Conservation (phyloP, 345 rosid genomes). For the Melastoma malabathricum region DNA sequence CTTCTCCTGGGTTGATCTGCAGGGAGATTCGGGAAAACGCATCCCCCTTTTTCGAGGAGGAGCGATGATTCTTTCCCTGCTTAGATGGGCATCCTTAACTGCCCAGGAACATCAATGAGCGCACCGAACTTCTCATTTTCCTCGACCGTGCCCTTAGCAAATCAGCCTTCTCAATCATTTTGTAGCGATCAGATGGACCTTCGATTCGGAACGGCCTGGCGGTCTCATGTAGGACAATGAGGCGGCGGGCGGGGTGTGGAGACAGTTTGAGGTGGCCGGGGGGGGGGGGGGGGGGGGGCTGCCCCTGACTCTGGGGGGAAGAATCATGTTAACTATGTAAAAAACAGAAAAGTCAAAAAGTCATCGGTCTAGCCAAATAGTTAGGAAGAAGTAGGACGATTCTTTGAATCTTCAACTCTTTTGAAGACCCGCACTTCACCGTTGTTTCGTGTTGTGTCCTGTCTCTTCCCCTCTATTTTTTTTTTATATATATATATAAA, state of each 20-base stretch:
- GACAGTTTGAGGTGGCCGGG: too few relatives aligned
- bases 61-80: conserved; percentile 42
- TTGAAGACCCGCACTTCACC: too few relatives aligned
- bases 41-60: conserved; percentile 24
- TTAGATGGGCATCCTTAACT: conserved; percentile 43
- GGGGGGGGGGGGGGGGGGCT: too few relatives aligned
- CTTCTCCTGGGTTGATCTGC: conserved; percentile 2
- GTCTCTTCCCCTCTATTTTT: too few relatives aligned
- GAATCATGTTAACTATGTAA: not conserved
- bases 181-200: not conserved
- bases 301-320: too few relatives aligned
- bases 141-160: conserved; percentile 47
- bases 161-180: conserved; percentile 13
- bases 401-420: too few relatives aligned
- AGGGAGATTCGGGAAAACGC: conserved; percentile 36
- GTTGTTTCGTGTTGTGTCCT: too few relatives aligned
- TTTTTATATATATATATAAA: not conserved
- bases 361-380: too few relatives aligned
- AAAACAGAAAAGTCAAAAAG: too few relatives aligned
- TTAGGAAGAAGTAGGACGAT: too few relatives aligned
- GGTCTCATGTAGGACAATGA: too few relatives aligned
- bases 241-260: not conserved
- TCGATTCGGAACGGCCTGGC: too few relatives aligned
- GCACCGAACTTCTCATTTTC: conserved; percentile 77
- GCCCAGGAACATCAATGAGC: conserved; percentile 96